Conservation (phyloP, 2,329 filamentous ascomycete species). For the Exophiala xenobiotica region DNA sequence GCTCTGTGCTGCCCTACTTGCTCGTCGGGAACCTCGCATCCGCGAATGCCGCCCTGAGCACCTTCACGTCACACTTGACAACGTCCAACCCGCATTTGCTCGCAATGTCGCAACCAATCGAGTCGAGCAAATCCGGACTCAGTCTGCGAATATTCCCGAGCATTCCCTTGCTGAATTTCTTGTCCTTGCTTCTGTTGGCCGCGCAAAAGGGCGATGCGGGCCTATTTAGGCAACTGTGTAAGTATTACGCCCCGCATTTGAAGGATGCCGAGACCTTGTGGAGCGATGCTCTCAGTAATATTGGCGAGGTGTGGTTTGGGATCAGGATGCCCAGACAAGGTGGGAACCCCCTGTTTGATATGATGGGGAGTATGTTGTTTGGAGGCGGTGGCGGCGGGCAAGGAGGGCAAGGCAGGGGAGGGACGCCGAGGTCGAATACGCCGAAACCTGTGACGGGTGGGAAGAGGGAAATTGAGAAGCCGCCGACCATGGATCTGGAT, state of each 20-base stretch:
- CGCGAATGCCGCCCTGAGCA: conserved; percentile 76
- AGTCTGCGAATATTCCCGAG: conserved; percentile 76
- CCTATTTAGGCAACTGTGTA: conserved; percentile 75
- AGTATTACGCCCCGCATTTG: conserved; percentile 77
- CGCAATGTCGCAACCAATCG: conserved; percentile 71
- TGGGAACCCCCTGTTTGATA: conserved; percentile 84
- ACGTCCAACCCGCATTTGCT: conserved; percentile 57
- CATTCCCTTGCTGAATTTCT: conserved; percentile 91
- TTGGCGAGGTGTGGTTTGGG: conserved; percentile 96
- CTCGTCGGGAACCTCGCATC: conserved; percentile 86
- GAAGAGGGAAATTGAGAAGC: conserved; percentile 30
- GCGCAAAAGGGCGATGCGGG: conserved; percentile 77
- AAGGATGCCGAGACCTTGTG: conserved; percentile 70
- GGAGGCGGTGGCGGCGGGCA: conserved; percentile 55
- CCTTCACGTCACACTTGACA: conserved; percentile 69
- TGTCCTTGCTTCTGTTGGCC: conserved; percentile 78
- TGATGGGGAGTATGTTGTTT: conserved; percentile 95
- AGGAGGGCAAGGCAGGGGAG: conserved; percentile 32
- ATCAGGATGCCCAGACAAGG: conserved; percentile 85
- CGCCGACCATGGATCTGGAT: conserved; percentile 46
- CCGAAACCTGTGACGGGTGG: conserved; percentile 26
- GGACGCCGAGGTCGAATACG: conserved; percentile 45
- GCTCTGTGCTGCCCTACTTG: conserved; percentile 87
- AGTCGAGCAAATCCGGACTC: conserved; percentile 65
- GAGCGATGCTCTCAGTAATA: conserved; percentile 78